These are phyloP conservation scores for Fusarium phyllophilum DNA, from an alignment of 2,329 filamentous ascomycete genomes.

Conservation along the genomic window DNA sequence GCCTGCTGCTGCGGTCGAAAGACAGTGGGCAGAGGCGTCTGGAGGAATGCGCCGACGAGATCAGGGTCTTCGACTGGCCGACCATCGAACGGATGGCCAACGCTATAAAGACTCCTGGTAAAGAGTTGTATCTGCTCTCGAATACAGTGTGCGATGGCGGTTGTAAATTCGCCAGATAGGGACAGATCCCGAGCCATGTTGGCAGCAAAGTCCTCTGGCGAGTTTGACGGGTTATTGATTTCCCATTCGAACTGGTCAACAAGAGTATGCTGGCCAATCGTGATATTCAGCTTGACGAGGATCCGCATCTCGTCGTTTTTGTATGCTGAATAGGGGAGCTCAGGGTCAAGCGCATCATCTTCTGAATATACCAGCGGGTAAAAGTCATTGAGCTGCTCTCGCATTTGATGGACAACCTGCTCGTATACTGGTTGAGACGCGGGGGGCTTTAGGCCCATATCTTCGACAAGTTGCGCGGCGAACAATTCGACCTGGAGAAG, in stretches of 20 bases:
- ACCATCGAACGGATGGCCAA: constrained; percentile 95
- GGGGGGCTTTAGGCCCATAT: constrained; percentile 82
- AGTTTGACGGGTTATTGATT: constrained; percentile 93
- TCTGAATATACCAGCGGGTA: constrained; percentile 92
- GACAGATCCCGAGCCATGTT: constrained; percentile 91
- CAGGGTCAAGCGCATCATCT: constrained; percentile 89
- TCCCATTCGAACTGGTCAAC: constrained; percentile 99
- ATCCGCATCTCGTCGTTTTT: constrained; percentile 99
- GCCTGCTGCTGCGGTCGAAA: constrained; percentile 93
- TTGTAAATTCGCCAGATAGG: constrained; percentile 93
- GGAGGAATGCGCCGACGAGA: constrained; percentile 84
- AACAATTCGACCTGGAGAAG: constrained; percentile 83
- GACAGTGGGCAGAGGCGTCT: constrained; percentile 81
- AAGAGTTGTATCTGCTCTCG: constrained; percentile 96
- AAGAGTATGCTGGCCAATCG: constrained; percentile 91
- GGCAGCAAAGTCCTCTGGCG: constrained; percentile 91
- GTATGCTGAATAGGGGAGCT: constrained; percentile 90
- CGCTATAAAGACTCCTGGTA: constrained; percentile 90
- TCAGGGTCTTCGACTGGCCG: constrained; percentile 93
- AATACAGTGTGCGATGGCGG: constrained; percentile 97
- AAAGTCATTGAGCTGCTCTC: constrained; percentile 91
- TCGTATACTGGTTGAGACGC: constrained; percentile 71
- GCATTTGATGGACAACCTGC: constrained; percentile 74
- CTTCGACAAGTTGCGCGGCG: constrained; percentile 89
- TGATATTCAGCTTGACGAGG: constrained; percentile 95